Percentiles rank a stretch among this genome's conserved stretches.
Evolutionary conservation across 2,329 filamentous ascomycete species (phyloP).

Genomic region (Furcasterigmium sp.): DNA sequence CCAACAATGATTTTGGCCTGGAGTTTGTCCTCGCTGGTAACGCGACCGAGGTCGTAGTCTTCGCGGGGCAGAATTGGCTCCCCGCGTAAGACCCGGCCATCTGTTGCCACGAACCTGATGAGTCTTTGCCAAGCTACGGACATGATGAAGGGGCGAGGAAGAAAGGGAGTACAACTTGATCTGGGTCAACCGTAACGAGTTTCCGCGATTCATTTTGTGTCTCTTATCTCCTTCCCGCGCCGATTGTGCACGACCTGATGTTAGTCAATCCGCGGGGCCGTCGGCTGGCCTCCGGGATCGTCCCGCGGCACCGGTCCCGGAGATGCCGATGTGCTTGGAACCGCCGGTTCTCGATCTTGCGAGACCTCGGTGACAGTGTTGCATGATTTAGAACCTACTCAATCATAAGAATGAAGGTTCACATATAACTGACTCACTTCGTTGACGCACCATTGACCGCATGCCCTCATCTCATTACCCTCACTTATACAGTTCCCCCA

Average conservation of each 20-base stretch:
- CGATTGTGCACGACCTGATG: not conserved
- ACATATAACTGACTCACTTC: not conserved
- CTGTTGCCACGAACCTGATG: constrained; percentile 48
- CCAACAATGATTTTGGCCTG: constrained; percentile 48
- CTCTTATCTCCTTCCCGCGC: not conserved
- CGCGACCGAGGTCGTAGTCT: constrained; percentile 43
- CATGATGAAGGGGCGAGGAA: too few relatives aligned
- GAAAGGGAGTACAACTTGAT: too few relatives aligned
- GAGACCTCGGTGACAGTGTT: not conserved
- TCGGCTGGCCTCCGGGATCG: not conserved
- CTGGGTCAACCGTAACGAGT: too few relatives aligned
- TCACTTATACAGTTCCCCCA: not conserved
- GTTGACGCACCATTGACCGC: not conserved
- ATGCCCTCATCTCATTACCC: not conserved
- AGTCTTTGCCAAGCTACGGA: constrained; percentile 40
- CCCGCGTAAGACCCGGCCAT: constrained; percentile 43
- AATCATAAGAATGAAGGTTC: not conserved
- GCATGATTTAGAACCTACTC: not conserved
- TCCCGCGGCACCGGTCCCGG: not conserved
- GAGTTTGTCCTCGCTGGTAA: constrained; percentile 39
- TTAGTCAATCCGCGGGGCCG: not conserved
- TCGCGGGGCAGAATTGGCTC: constrained; percentile 41
- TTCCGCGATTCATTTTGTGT: not conserved
- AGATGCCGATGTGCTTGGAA: not conserved
- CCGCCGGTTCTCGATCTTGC: not conserved